Evolutionary conservation across 2,329 filamentous ascomycete species (phyloP).

Genomic region (Acephala macrosclerotiorum): DNA sequence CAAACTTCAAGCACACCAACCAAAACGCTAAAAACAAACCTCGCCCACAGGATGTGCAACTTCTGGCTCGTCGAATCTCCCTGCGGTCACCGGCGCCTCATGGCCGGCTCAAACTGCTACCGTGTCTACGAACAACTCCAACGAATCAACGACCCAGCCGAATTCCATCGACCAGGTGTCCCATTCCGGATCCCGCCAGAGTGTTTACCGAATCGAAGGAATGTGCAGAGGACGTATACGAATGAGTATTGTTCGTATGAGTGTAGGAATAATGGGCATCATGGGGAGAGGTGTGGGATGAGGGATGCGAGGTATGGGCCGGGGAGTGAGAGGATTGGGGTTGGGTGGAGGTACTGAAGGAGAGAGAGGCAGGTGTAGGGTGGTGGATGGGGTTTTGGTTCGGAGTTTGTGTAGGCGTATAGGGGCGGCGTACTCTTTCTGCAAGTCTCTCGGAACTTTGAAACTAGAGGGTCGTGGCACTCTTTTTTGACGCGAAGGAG

Average conservation of each 20-base stretch:
- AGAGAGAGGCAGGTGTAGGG: background rate
- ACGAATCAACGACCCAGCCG: slow-evolving; percentile 41
- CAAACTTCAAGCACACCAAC: slow-evolving; percentile 4
- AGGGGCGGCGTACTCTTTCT: background rate
- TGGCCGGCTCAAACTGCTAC: slow-evolving; percentile 41
- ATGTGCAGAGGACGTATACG: slow-evolving; percentile 30
- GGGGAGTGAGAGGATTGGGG: slow-evolving; percentile 40
- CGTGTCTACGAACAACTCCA: slow-evolving; percentile 42
- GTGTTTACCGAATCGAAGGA: slow-evolving; percentile 38
- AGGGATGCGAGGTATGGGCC: slow-evolving; percentile 40
- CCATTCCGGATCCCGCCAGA: slow-evolving; percentile 39
- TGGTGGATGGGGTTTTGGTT: background rate
- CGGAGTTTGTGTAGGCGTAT: background rate
- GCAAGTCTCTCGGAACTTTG: background rate
- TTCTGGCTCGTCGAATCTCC: slow-evolving; percentile 38
- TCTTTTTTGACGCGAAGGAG: no score
- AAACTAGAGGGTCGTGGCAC: background rate
- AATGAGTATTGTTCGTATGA: slow-evolving; percentile 39
- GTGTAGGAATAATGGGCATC: slow-evolving; percentile 41
- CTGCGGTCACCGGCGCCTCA: slow-evolving; percentile 41
- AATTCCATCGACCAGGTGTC: slow-evolving; percentile 27
- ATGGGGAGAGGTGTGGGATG: slow-evolving; percentile 37
- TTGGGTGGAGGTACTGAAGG: slow-evolving; percentile 40
- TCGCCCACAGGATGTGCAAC: slow-evolving; percentile 39
- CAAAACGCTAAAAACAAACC: background rate